These are phyloP conservation scores for Rhodomyrtus psidioides DNA, from an alignment of 441 rosid species.

Conservation along the genomic window DNA sequence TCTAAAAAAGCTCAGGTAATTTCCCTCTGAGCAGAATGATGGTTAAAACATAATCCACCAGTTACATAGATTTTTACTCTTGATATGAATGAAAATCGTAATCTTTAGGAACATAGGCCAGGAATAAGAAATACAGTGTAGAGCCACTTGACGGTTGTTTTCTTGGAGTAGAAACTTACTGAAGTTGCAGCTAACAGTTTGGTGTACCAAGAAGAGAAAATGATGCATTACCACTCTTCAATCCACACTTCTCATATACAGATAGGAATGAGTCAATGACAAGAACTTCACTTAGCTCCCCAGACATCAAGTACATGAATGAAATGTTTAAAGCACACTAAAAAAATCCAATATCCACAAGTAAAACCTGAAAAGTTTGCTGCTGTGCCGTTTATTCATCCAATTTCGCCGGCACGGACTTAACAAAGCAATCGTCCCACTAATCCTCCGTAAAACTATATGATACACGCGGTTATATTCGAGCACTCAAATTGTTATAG, in stretches of 20 bases:
- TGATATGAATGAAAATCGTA: neutral
- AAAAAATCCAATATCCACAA: neutral
- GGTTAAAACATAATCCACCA: neutral
- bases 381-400: neutral
- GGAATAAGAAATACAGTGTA: neutral
- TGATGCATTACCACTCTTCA: conserved; percentile 23
- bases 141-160: neutral
- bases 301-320: conserved; percentile 6
- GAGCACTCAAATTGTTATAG: conserved; percentile 9
- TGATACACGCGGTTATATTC: conserved; percentile 1
- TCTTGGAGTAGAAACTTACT: neutral
- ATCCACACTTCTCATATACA: conserved; percentile 16
- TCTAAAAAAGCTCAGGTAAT: neutral
- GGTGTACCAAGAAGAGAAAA: conserved; percentile 25
- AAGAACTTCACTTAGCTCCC: conserved; percentile 6
- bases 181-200: neutral
- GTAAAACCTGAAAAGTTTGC: neutral
- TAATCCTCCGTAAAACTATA: neutral
- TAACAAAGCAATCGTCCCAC: conserved; percentile 6
- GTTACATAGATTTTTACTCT: neutral
- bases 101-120: neutral
- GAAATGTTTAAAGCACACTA: neutral
- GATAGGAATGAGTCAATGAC: neutral
- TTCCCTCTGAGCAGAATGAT: neutral
- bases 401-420: neutral